phyloP scores from a whole-genome alignment of 164 flowering plant species.

The Vitis rotundifolia region DNA sequence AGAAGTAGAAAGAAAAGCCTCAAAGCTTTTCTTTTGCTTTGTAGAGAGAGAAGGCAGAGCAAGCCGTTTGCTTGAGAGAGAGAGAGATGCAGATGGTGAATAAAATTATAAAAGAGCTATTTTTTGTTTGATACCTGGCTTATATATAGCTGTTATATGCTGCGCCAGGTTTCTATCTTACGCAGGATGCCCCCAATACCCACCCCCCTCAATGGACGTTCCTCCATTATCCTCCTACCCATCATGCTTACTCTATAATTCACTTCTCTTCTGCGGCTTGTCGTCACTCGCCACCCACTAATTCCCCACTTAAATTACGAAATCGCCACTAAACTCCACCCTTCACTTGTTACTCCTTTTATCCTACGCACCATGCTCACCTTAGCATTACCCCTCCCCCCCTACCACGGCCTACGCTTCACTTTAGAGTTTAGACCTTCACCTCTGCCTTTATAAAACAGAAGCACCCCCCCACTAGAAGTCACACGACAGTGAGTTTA shows the following conservation, averaged over 20 bases:
- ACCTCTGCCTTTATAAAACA: too few species aligned
- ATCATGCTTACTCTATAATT: neutral
- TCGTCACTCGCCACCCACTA: too few species aligned
- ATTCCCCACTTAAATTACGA: too few species aligned
- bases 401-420: too few species aligned
- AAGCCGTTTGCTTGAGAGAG: constrained; percentile 4
- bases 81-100: neutral
- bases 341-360: too few species aligned
- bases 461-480: too few species aligned
- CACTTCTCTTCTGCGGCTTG: too few species aligned
- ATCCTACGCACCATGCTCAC: too few species aligned
- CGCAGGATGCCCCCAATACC: constrained; percentile 6
- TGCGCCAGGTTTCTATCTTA: neutral
- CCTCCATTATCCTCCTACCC: neutral
- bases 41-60: constrained; percentile 10
- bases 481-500: too few species aligned
- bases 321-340: too few species aligned
- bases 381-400: too few species aligned
- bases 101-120: neutral
- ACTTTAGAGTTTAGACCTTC: too few species aligned
- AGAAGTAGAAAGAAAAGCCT: neutral
- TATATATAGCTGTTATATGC: neutral
- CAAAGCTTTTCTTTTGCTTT: neutral
- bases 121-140: neutral
- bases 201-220: neutral